These are phyloP conservation scores for Lyophyllum semitale DNA, from an alignment of 768 basidiomycete species.

Conservation along the genomic window DNA sequence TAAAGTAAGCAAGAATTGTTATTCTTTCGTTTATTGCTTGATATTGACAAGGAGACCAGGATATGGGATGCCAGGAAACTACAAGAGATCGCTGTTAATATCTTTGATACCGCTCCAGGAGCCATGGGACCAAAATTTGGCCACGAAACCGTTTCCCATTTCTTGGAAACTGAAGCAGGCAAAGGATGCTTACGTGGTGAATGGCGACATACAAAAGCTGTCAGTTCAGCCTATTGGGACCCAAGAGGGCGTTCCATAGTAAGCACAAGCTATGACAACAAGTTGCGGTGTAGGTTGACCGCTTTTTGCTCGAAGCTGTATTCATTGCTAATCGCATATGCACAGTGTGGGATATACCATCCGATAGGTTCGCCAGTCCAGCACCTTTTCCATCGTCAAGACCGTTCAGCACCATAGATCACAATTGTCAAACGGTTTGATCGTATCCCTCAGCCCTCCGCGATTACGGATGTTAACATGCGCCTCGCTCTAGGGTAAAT, in stretches of 20 bases:
- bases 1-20: conserved; percentile 55
- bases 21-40: background rate
- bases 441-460: background rate
- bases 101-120: conserved; percentile 28
- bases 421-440: conserved; percentile 81
- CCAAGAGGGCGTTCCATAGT: conserved; percentile 76
- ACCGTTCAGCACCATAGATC: conserved; percentile 63
- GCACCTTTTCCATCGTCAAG: conserved; percentile 59
- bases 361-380: conserved; percentile 46
- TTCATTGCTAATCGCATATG: conserved; percentile 10
- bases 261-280: conserved; percentile 85
- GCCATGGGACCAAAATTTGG: conserved; percentile 32
- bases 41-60: conserved; percentile 35
- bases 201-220: conserved; percentile 73
- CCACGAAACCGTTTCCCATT: conserved; percentile 47
- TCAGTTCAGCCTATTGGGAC: conserved; percentile 87
- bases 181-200: conserved; percentile 60
- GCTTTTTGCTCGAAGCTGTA: background rate
- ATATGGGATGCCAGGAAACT: conserved; percentile 83
- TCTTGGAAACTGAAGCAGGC: conserved; percentile 52
- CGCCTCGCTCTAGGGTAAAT: conserved; percentile 59
- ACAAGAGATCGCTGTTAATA: conserved; percentile 37
- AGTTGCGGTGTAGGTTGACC: conserved; percentile 59
- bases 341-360: conserved; percentile 77
- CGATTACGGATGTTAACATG: background rate